Percentiles rank a stretch among this genome's conserved stretches.
phyloP scores from a whole-genome alignment of 2,329 filamentous ascomycete genomes.

The Verticillium longisporum region DNA sequence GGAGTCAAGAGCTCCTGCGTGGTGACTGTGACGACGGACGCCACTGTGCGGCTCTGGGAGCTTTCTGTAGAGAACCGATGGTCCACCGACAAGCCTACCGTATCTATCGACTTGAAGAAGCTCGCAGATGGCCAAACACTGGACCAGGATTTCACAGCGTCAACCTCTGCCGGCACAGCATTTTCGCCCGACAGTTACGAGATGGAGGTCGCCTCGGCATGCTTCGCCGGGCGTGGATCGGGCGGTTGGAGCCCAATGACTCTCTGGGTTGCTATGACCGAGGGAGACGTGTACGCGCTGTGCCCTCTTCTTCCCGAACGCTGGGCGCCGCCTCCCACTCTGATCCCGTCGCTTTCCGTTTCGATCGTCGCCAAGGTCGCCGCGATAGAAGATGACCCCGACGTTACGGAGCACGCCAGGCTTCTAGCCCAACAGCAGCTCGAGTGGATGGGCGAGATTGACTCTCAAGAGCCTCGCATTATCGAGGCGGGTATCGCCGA shows the following conservation, averaged over 20 bases:
- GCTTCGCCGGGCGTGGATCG: slow-evolving; percentile 59
- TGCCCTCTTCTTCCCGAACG: slow-evolving; percentile 83
- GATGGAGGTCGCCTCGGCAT: slow-evolving; percentile 88
- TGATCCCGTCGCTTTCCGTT: slow-evolving; percentile 76
- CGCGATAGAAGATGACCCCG: slow-evolving; percentile 52
- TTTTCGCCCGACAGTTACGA: slow-evolving; percentile 88
- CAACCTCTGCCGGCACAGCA: slow-evolving; percentile 65
- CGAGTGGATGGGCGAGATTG: slow-evolving; percentile 61
- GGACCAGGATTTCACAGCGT: slow-evolving; percentile 78
- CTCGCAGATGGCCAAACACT: slow-evolving; percentile 75
- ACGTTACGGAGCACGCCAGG: slow-evolving; percentile 44
- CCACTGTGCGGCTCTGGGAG: slow-evolving; percentile 86
- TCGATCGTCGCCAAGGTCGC: slow-evolving; percentile 71
- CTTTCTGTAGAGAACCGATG: slow-evolving; percentile 75
- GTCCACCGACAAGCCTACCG: slow-evolving; percentile 77
- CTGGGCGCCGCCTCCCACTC: slow-evolving; percentile 71
- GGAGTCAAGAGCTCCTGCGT: slow-evolving; percentile 75
- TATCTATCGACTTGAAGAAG: slow-evolving; percentile 84
- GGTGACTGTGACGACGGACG: slow-evolving; percentile 83
- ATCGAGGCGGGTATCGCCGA: slow-evolving; percentile 43
- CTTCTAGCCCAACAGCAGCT: slow-evolving; percentile 57
- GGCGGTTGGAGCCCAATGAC: slow-evolving; percentile 97
- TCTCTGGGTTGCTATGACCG: slow-evolving; percentile 91
- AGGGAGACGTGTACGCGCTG: slow-evolving; percentile 87
- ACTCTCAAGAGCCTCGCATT: slow-evolving; percentile 54